Percentiles rank a stretch among this genome's conserved stretches.
Conservation (phyloP, 805 yeast species). For the Nakazawaea pomicola region DNA sequence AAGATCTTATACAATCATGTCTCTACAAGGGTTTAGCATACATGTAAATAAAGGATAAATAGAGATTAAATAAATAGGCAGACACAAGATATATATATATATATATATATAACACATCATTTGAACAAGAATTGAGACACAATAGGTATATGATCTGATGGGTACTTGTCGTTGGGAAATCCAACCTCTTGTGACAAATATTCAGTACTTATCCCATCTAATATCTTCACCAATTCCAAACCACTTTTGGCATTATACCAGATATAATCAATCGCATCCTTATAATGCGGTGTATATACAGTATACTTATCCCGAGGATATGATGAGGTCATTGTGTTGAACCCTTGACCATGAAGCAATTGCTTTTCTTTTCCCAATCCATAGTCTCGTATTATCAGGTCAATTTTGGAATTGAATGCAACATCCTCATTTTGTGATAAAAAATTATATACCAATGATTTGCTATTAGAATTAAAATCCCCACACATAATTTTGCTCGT, state of each 20-base stretch:
- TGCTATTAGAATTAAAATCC: constrained; percentile 50
- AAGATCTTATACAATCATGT: too few species aligned
- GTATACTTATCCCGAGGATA: constrained; percentile 30
- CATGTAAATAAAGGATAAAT: too few species aligned
- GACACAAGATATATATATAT: neutral
- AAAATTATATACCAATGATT: constrained; percentile 44
- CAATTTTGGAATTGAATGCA: constrained; percentile 24
- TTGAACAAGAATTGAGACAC: constrained; percentile 26
- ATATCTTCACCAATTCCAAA: constrained; percentile 35
- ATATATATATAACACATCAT: neutral
- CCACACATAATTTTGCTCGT: constrained; percentile 45
- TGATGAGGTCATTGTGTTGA: constrained; percentile 26
- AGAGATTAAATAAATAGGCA: neutral
- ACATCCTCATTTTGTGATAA: constrained; percentile 12
- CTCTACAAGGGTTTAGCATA: too few species aligned
- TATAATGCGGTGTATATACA: constrained; percentile 44
- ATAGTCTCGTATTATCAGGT: constrained; percentile 18
- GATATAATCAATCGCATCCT: constrained; percentile 53
- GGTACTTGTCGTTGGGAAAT: constrained; percentile 53
- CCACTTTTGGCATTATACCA: constrained; percentile 40
- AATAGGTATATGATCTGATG: constrained; percentile 50
- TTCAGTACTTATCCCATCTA: constrained; percentile 42
- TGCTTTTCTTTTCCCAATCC: neutral
- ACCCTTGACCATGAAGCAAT: constrained; percentile 18
- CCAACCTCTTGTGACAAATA: constrained; percentile 31